Percentiles rank a stretch among this genome's conserved stretches.
phyloP scores from a whole-genome alignment of 1,284 basidiomycete genomes.

The Ceratobasidium sp. region DNA sequence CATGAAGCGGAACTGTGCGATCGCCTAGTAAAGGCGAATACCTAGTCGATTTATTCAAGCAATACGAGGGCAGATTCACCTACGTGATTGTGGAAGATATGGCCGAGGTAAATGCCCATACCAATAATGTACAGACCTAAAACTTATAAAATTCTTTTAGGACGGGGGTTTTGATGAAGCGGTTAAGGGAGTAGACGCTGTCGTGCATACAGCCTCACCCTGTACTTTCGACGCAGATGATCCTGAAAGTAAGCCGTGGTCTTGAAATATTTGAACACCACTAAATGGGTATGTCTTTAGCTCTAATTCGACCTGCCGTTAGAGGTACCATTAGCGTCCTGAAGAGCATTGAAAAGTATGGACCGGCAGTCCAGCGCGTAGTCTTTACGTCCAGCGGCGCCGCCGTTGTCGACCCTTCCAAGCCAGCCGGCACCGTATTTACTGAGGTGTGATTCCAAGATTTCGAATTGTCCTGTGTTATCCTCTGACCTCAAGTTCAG shows the following conservation, averaged over 20 bases:
- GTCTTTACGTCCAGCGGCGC: slow-evolving; percentile 73
- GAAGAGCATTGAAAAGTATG: slow-evolving; percentile 66
- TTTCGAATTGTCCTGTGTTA: slow-evolving; percentile 50
- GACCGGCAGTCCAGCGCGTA: slow-evolving; percentile 70
- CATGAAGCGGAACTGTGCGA: slow-evolving; percentile 58
- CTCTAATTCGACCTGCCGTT: slow-evolving; percentile 73
- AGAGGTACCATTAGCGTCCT: slow-evolving; percentile 73
- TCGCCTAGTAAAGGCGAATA: slow-evolving; percentile 59
- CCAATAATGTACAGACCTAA: neutral
- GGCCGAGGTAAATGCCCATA: slow-evolving; percentile 50
- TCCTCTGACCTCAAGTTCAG: slow-evolving; percentile 49
- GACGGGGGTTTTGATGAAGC: slow-evolving; percentile 56
- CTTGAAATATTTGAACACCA: neutral
- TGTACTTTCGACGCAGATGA: slow-evolving; percentile 55
- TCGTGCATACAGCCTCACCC: slow-evolving; percentile 57
- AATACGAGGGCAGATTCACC: slow-evolving; percentile 62
- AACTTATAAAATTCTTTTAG: neutral
- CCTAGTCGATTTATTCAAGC: slow-evolving; percentile 59
- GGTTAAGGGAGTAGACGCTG: slow-evolving; percentile 55
- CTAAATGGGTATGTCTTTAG: slow-evolving; percentile 51
- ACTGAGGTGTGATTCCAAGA: slow-evolving; percentile 51
- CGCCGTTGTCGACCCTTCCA: slow-evolving; percentile 60
- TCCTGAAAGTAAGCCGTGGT: slow-evolving; percentile 58
- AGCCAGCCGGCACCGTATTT: slow-evolving; percentile 53
- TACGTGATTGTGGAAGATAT: slow-evolving; percentile 65